Base-by-base conservation (phyloP, 169 alveolate species). In the Eimeria nieschulzi region DNA sequence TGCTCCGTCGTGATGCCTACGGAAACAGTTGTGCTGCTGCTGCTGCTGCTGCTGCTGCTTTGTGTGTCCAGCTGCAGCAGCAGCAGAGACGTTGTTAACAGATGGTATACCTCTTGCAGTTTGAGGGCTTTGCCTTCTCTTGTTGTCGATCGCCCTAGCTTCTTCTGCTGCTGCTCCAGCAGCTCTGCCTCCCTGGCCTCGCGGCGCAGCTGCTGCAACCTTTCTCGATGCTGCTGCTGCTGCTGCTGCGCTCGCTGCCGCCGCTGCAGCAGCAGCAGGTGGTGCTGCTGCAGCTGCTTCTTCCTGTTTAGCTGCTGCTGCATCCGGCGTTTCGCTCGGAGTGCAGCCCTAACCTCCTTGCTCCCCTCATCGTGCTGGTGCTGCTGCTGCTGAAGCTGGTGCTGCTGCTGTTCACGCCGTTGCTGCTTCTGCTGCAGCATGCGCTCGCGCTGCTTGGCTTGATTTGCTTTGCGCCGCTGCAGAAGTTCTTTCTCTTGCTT, bases 391-490 rank as follows among this genome's bases (percentile, higher is more conserved):
- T 33, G 59, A 19, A 51, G 70, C 70, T 53, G 85, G 13, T 53
- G 46, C n/a, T 54, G 71, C 53, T n/a, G 46, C 85, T 76, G 64
- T 70, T 76, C 54, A 25, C 70, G 85, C 39, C 85, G 85, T 68
- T 76, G 54, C 85, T 76, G 46, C 70, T 76, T 76, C 53, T 53
- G 85, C 85, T 53, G 85, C 70, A 76, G 70, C 85, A 76, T 33
- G 8, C 85, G 85, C 85, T 76, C 71, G 7, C 85, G 64, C 54
- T 76, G 85, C 85, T 76, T 76, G 70, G 33, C 85, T n/a, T 76
- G 85, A 51, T 76, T 76, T 10, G 85, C 85, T 55, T 54, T 76
- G 23, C 85, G 46, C 21, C 85, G 85, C 85, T 76, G 68, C 85
- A 76, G 55, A 7, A 76, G 15, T n/a, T 76, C 85, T 21, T 76